Evolutionary conservation across 2,329 filamentous ascomycete genomes (phyloP).

Genomic region (Cordyceps militaris): DNA sequence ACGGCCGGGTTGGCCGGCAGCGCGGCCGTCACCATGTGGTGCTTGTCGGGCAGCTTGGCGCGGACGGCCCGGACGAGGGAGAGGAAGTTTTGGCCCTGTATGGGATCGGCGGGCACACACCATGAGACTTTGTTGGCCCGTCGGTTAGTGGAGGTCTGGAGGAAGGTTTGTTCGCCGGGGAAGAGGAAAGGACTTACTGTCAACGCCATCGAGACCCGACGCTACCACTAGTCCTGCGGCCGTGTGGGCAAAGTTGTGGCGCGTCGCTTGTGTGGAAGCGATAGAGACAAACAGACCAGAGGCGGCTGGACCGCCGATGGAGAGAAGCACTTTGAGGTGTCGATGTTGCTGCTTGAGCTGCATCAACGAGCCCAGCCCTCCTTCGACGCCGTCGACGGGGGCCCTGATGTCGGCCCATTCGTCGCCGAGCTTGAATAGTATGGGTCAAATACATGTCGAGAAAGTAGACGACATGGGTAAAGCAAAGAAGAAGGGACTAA

Average conservation of each 20-base stretch:
- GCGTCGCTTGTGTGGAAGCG: slow-evolving; percentile 50
- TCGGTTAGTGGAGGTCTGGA: background rate
- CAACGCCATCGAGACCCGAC: slow-evolving; percentile 56
- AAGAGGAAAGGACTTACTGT: slow-evolving; percentile 48
- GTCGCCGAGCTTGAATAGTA: slow-evolving; percentile 57
- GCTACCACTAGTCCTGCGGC: slow-evolving; percentile 61
- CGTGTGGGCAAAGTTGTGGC: slow-evolving; percentile 65
- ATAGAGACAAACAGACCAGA: slow-evolving; percentile 61
- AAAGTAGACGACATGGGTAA: background rate
- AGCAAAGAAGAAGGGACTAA: background rate
- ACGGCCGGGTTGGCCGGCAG: slow-evolving; percentile 62
- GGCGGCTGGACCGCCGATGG: slow-evolving; percentile 63
- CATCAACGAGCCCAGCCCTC: slow-evolving; percentile 67
- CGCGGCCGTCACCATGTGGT: slow-evolving; percentile 64
- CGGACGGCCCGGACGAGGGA: slow-evolving; percentile 60
- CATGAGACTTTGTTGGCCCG: slow-evolving; percentile 58
- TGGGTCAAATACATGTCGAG: background rate
- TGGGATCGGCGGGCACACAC: slow-evolving; percentile 63
- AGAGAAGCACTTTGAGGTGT: slow-evolving; percentile 68
- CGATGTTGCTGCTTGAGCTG: slow-evolving; percentile 64
- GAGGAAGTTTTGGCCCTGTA: slow-evolving; percentile 65
- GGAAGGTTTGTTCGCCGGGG: background rate
- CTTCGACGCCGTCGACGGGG: slow-evolving; percentile 63
- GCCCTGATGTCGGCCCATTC: slow-evolving; percentile 69
- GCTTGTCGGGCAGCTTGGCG: slow-evolving; percentile 58